A percentile compares a stretch with the other conserved stretches of the same genome.
These are phyloP conservation scores for Leishmania major DNA, from an alignment of 208 protist genomes.

Conservation along the genomic window DNA sequence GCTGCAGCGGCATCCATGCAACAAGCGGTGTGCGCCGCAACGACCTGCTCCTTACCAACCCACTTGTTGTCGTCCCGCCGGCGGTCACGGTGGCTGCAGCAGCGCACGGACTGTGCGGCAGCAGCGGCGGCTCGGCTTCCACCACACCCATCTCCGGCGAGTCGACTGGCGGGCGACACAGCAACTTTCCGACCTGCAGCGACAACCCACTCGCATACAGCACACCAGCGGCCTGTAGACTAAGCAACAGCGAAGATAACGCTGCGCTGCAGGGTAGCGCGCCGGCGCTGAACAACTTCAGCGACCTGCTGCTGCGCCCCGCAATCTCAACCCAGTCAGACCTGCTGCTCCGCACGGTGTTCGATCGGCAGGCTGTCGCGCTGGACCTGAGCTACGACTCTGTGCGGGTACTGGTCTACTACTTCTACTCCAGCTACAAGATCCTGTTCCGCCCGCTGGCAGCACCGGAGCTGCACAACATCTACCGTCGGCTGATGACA, in stretches of 20 bases:
- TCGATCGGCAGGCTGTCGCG: slow-evolving; percentile 62
- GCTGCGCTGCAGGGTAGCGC: slow-evolving; percentile 10
- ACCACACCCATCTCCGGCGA: background rate
- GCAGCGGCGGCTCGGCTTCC: background rate
- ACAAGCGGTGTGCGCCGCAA: background rate
- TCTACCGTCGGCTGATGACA: slow-evolving; percentile 63
- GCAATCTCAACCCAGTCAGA: slow-evolving; percentile 51
- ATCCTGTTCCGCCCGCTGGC: slow-evolving; percentile 76
- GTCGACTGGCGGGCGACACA: slow-evolving; percentile 1
- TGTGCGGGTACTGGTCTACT: slow-evolving; percentile 74
- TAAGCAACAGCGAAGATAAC: slow-evolving; percentile 12
- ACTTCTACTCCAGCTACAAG: slow-evolving; percentile 80
- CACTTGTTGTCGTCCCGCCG: slow-evolving; percentile 26
- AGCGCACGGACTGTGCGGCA: background rate
- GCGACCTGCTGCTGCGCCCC: slow-evolving; percentile 46
- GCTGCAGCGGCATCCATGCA: background rate
- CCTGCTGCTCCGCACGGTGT: slow-evolving; percentile 52
- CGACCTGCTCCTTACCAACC: slow-evolving; percentile 10
- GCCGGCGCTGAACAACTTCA: slow-evolving; percentile 39
- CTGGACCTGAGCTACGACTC: slow-evolving; percentile 78
- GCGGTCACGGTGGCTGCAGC: background rate
- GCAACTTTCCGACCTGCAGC: slow-evolving; percentile 5
- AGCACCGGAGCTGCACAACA: slow-evolving; percentile 66
- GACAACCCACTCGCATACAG: slow-evolving; percentile 28
- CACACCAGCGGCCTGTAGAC: background rate